Percentiles rank a stretch among this genome's conserved stretches.
Evolutionary conservation across 2,329 filamentous ascomycete species (phyloP).

Genomic region (Dactylonectria estremocensis): DNA sequence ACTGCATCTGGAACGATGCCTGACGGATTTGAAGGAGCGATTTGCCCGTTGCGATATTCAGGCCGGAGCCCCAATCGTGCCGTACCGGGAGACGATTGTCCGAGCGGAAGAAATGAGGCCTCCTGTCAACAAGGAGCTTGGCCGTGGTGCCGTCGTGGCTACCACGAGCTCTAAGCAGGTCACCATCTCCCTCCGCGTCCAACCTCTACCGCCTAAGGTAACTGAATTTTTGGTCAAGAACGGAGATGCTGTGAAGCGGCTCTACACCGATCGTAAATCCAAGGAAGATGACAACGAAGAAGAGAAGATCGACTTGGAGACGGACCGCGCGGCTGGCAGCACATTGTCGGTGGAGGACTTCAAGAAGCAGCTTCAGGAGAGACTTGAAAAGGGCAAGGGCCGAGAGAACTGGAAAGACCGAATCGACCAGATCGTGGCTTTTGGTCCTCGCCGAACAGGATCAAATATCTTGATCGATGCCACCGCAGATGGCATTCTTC

Average conservation of each 20-base stretch:
- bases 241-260: slow-evolving; percentile 80
- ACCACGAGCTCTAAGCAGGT: slow-evolving; percentile 90
- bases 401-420: slow-evolving; percentile 82
- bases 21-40: slow-evolving; percentile 92
- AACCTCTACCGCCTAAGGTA: slow-evolving; percentile 82
- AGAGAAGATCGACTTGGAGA: slow-evolving; percentile 66
- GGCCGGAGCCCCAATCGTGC: slow-evolving; percentile 93
- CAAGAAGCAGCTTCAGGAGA: slow-evolving; percentile 77
- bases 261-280: slow-evolving; percentile 79
- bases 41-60: slow-evolving; percentile 97
- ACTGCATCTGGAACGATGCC: slow-evolving; percentile 91
- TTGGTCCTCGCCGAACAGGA: slow-evolving; percentile 87
- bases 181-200: slow-evolving; percentile 81
- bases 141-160: slow-evolving; percentile 83
- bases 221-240: slow-evolving; percentile 91
- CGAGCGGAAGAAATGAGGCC: slow-evolving; percentile 92
- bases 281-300: slow-evolving; percentile 57
- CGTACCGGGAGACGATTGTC: slow-evolving; percentile 94
- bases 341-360: slow-evolving; percentile 83
- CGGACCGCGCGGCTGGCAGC: slow-evolving; percentile 71
- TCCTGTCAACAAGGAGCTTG: slow-evolving; percentile 87
- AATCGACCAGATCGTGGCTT: slow-evolving; percentile 87
- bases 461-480: slow-evolving; percentile 92
- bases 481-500: slow-evolving; percentile 79
- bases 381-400: slow-evolving; percentile 80